phyloP scores from a whole-genome alignment of 768 basidiomycete genomes.

The Glaciozyma antarctica region DNA sequence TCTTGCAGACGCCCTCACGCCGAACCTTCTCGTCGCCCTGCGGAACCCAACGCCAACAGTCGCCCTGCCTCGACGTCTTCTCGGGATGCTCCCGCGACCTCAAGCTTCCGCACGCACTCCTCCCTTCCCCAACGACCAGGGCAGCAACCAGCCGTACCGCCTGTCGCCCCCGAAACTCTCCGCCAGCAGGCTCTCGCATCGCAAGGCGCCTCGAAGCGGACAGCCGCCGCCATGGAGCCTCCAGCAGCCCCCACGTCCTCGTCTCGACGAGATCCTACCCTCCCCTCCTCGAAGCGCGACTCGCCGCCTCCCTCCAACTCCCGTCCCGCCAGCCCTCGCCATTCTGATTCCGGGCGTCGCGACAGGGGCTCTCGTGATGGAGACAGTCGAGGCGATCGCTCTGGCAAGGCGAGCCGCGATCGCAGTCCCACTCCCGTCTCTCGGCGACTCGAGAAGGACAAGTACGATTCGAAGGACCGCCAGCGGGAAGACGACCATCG shows the following conservation, averaged over 20 bases:
- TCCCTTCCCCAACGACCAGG: not conserved
- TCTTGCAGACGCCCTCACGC: not conserved
- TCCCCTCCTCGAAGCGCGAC: not conserved
- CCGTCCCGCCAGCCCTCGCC: conserved; percentile 1
- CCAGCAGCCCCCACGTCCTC: not conserved
- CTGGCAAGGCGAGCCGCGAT: conserved; percentile 40
- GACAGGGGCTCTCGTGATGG: conserved; percentile 8
- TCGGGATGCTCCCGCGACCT: not conserved
- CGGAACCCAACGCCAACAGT: conserved; percentile 3
- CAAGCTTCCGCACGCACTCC: conserved; percentile 1
- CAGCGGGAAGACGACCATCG: not conserved
- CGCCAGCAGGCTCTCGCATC: conserved; percentile 15
- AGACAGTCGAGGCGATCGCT: conserved; percentile 28
- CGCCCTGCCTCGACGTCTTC: not conserved
- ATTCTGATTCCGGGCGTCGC: not conserved
- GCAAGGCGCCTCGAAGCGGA: conserved; percentile 4
- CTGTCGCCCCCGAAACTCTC: conserved; percentile 7
- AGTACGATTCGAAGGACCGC: not conserved
- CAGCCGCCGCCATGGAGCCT: conserved; percentile 24
- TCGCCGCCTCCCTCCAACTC: not conserved
- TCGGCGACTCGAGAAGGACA: not conserved
- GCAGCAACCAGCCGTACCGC: too few species aligned
- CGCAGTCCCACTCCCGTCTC: conserved; percentile 36
- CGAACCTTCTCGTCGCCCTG: not conserved
- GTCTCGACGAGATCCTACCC: not conserved